These are phyloP conservation scores for Penicillium italicum DNA, from an alignment of 2,329 filamentous ascomycete species.

Conservation along the genomic window DNA sequence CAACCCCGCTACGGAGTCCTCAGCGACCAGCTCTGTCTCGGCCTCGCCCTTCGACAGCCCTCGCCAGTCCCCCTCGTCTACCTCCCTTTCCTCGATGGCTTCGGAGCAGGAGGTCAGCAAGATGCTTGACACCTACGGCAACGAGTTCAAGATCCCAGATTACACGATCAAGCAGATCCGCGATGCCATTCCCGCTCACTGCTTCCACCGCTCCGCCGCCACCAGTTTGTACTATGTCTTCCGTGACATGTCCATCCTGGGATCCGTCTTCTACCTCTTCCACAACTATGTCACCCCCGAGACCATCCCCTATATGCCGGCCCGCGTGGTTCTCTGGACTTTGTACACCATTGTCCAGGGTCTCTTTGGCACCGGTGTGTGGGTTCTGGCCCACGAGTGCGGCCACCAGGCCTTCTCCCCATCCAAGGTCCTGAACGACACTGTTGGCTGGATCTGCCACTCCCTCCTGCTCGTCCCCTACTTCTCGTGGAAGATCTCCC, in stretches of 20 bases:
- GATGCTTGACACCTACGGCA: slow-evolving; percentile 88
- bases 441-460: slow-evolving; percentile 87
- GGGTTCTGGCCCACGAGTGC: slow-evolving; percentile 97
- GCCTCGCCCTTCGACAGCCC: slow-evolving; percentile 59
- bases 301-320: slow-evolving; percentile 65
- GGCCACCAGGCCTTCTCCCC: slow-evolving; percentile 94
- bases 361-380: slow-evolving; percentile 87
- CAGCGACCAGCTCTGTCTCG: slow-evolving; percentile 52
- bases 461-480: slow-evolving; percentile 88
- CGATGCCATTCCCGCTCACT: slow-evolving; percentile 96
- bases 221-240: slow-evolving; percentile 77
- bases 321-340: slow-evolving; percentile 64
- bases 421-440: slow-evolving; percentile 87
- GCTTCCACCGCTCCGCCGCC: slow-evolving; percentile 80
- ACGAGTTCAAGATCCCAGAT: slow-evolving; percentile 88
- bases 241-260: slow-evolving; percentile 71
- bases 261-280: slow-evolving; percentile 77
- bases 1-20: slow-evolving; percentile 54
- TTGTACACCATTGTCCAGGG: slow-evolving; percentile 79
- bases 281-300: slow-evolving; percentile 87
- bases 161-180: slow-evolving; percentile 97
- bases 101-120: slow-evolving; percentile 59
- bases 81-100: slow-evolving; percentile 85
- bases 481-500: slow-evolving; percentile 99
- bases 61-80: slow-evolving; percentile 69